A percentile compares a stretch with the other conserved stretches of the same genome.
Conservation (phyloP, 2,329 filamentous ascomycete species). For the Hypoxylon sp. region DNA sequence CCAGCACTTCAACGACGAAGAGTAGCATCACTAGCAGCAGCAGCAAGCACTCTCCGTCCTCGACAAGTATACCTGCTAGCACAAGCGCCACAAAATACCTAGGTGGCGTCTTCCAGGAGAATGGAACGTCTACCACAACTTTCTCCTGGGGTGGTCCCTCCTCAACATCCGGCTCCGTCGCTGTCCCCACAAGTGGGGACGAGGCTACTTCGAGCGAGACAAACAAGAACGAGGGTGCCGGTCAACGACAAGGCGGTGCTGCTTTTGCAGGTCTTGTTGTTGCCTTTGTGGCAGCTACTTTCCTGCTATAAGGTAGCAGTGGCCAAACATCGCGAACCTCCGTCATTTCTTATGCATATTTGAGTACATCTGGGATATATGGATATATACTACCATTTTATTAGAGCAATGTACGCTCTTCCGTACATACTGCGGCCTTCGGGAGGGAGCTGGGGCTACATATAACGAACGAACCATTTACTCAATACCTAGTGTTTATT, state of each 20-base stretch:
- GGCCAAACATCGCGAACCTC: not conserved
- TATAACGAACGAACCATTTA: slow-evolving; percentile 40
- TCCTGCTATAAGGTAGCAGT: slow-evolving; percentile 39
- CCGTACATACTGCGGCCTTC: slow-evolving; percentile 31
- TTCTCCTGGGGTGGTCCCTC: slow-evolving; percentile 27
- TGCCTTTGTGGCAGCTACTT: slow-evolving; percentile 61
- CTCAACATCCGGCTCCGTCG: slow-evolving; percentile 40
- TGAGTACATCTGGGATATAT: not conserved
- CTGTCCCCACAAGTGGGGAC: slow-evolving; percentile 39
- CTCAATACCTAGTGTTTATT: slow-evolving; percentile 45
- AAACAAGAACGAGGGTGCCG: slow-evolving; percentile 56
- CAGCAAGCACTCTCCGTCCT: slow-evolving; percentile 2
- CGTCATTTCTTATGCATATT: slow-evolving; percentile 17
- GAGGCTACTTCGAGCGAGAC: slow-evolving; percentile 47
- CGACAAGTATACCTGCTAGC: slow-evolving; percentile 28
- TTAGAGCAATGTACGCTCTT: slow-evolving; percentile 13
- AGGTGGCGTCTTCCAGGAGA: slow-evolving; percentile 65
- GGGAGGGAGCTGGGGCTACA: too few species aligned
- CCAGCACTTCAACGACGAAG: slow-evolving; percentile 21
- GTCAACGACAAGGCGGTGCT: slow-evolving; percentile 57
- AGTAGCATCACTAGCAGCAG: slow-evolving; percentile 17
- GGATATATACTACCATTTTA: slow-evolving; percentile 11
- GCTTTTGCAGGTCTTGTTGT: slow-evolving; percentile 64
- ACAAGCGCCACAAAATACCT: slow-evolving; percentile 36
- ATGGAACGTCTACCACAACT: slow-evolving; percentile 46